Evolutionary conservation across 2,329 filamentous ascomycete genomes (phyloP).

Genomic region (Neofusicoccum cordaticola): DNA sequence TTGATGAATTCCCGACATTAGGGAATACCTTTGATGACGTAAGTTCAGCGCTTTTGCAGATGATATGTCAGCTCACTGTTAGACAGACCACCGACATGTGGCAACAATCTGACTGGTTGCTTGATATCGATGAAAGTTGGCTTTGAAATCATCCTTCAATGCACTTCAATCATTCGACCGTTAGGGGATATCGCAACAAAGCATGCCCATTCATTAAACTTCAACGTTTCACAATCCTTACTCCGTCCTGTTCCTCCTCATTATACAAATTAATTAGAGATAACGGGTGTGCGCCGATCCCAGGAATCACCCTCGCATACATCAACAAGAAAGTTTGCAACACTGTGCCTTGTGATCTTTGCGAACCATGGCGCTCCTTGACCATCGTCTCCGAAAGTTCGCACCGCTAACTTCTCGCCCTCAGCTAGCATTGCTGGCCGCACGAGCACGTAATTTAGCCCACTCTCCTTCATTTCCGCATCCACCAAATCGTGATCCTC

Average conservation of each 20-base stretch:
- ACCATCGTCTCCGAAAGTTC: conserved; percentile 44
- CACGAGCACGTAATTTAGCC: conserved; percentile 44
- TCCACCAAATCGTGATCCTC: conserved; percentile 51
- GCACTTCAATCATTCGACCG: too few relatives aligned
- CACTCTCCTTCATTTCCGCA: conserved; percentile 36
- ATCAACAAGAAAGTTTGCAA: conserved; percentile 48
- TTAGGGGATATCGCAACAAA: too few relatives aligned
- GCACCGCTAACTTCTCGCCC: conserved; percentile 36
- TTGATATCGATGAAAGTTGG: neutral
- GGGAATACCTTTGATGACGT: too few relatives aligned
- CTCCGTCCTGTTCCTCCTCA: too few relatives aligned
- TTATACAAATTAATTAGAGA: conserved; percentile 37
- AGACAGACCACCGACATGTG: neutral
- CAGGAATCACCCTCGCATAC: conserved; percentile 41
- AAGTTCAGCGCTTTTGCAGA: too few relatives aligned
- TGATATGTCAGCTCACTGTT: too few relatives aligned
- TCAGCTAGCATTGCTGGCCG: conserved; percentile 46
- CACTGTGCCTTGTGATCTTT: conserved; percentile 36
- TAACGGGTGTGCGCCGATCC: conserved; percentile 46
- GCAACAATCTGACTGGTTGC: neutral
- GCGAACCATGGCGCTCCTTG: conserved; percentile 43
- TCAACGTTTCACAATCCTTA: too few relatives aligned
- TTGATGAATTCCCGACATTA: too few relatives aligned
- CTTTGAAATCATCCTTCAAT: neutral
- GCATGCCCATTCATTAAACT: too few relatives aligned